Evolutionary conservation across 805 yeast species (phyloP), one percentile per base, ranked within the genome.

Genomic region (Suhomyces emberorum): DNA sequence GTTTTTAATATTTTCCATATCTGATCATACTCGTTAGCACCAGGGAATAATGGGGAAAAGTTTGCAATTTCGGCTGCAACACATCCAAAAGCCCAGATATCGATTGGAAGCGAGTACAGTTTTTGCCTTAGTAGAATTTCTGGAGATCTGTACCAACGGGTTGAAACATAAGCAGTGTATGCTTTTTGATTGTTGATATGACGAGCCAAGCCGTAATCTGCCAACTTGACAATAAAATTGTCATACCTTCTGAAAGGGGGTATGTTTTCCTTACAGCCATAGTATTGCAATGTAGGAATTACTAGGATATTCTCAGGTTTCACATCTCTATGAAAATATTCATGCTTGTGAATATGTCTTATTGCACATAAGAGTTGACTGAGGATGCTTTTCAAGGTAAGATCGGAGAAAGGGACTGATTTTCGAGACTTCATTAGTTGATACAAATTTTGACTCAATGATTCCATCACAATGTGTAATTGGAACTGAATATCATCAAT

Each of bases 261-360:
- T 14, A 74, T 55, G 16, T 55, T 49, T 7, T 46, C 50, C 32
- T 51, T 57, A 8, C 60, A 46, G 2, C 76, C 75, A 55, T 74
- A 82, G 50, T 73, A 83, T 33, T 70, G 70, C 26, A 62, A 58
- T 4, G 82, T 61, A 15, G 81, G 77, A 24, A 80, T 69, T 4
- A 89, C 77, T 47, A 91, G 72, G 17, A 91, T 82, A 59, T 91
- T 91, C 52, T 91, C 97, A 0, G 98, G 98, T 59, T 91, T 91
- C 32, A 91, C 72, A 65, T 91, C 98, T 39, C 98, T 74, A 57
- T 91, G 98, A 52, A 81, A 81, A 52, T 71, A 86, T 8, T 75
- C 74, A 48, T 70, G 64, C 18, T 59, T 55, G 52, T 87, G 98
- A 37, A 91, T 88, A 57, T 91, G 97, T 38, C 78, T 74, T 19